Conservation (phyloP, 345 rosid species). For the Heritiera littoralis region DNA sequence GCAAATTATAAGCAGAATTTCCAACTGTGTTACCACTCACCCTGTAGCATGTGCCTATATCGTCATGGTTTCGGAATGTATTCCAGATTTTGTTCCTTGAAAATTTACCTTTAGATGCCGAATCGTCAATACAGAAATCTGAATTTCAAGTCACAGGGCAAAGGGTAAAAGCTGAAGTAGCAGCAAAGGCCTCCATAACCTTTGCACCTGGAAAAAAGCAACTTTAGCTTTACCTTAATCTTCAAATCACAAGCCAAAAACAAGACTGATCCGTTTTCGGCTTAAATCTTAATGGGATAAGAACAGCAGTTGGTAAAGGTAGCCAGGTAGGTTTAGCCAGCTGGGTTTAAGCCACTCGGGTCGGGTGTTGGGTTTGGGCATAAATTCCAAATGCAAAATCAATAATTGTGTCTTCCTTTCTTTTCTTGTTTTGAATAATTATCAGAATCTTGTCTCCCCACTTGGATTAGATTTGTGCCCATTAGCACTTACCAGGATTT, state of each 20-base stretch:
- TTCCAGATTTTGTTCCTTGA: conserved; percentile 11
- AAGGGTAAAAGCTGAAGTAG: conserved; percentile 11
- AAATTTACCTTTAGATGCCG: conserved; percentile 16
- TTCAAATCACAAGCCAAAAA: background rate
- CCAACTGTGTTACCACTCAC: background rate
- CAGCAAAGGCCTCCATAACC: background rate
- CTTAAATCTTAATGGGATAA: background rate
- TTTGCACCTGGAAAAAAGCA: background rate
- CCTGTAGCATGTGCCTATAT: background rate
- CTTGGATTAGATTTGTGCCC: background rate
- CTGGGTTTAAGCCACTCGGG: background rate
- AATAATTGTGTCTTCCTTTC: background rate
- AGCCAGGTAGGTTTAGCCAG: background rate
- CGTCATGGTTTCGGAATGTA: background rate
- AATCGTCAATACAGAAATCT: background rate
- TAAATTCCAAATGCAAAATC: background rate
- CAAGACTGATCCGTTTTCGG: background rate
- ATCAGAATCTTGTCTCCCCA: background rate
- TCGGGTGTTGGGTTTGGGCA: background rate
- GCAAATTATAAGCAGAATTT: background rate
- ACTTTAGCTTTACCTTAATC: background rate
- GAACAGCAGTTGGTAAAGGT: background rate
- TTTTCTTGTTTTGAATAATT: background rate
- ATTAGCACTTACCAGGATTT: background rate
- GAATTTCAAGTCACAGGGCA: conserved; percentile 6